Percentiles rank a stretch among this genome's conserved stretches.
phyloP scores from a whole-genome alignment of 2,329 filamentous ascomycete species.

The Alternaria incomplexa region DNA sequence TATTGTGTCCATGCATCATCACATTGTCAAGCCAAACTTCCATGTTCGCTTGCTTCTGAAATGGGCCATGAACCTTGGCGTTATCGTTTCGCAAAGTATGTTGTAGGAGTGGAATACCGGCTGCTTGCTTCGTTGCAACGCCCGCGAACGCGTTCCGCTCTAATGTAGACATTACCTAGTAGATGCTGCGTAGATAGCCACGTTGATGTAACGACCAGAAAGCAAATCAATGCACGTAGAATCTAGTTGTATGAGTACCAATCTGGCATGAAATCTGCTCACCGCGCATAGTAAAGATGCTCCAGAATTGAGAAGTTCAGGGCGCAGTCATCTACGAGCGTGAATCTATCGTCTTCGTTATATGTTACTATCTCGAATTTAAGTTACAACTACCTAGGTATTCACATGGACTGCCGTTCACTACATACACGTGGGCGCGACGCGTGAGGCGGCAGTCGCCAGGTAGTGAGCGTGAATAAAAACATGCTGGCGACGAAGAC shows the following conservation, averaged over 20 bases:
- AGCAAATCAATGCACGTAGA: neutral
- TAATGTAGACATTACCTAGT: neutral
- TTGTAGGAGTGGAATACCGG: neutral
- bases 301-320: neutral
- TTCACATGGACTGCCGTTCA: neutral
- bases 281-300: neutral
- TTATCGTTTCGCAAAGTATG: neutral
- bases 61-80: neutral
- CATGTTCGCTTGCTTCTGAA: neutral
- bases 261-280: neutral
- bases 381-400: neutral
- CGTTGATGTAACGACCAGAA: neutral
- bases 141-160: neutral
- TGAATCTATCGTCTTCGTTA: neutral
- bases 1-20: neutral
- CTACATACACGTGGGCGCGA: neutral
- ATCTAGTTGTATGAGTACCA: neutral
- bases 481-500: neutral
- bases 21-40: neutral
- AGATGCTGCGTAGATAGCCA: neutral
- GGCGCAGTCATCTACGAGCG: neutral
- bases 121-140: neutral
- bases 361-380: neutral
- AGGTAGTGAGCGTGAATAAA: neutral
- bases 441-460: neutral